Percentiles rank a stretch among this genome's conserved stretches.
Conservation (phyloP, 768 basidiomycete genomes). For the Lactifluus pinguis region DNA sequence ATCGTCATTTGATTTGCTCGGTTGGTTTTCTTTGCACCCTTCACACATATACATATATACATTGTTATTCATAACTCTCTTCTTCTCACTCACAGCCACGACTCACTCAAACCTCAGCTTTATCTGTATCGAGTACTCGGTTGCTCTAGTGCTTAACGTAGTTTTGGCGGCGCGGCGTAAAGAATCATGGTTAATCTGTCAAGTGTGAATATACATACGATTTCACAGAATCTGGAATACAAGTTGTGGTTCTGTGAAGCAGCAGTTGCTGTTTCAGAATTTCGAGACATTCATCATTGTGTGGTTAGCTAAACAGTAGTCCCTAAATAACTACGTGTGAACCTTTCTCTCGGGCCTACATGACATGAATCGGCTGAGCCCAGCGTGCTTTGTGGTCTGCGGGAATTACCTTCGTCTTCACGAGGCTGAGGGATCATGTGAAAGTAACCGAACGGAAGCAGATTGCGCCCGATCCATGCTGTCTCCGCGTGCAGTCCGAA, state of each 20-base stretch:
- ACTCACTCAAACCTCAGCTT: slow-evolving; percentile 7
- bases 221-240: not conserved
- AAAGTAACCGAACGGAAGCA: not conserved
- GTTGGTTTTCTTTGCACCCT: slow-evolving; percentile 6
- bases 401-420: not conserved
- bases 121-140: not conserved
- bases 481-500: slow-evolving; percentile 8
- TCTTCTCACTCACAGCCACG: slow-evolving; percentile 2
- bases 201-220: slow-evolving; percentile 11
- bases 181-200: not conserved
- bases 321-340: not conserved
- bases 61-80: slow-evolving; percentile 16
- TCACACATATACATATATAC: slow-evolving; percentile 1
- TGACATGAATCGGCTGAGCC: not conserved
- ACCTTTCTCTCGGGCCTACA: not conserved
- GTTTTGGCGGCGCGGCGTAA: not conserved
- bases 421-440: not conserved
- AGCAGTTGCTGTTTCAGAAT: not conserved
- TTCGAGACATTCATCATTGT: not conserved
- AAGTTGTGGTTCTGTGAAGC: not conserved
- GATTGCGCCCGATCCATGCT: not conserved
- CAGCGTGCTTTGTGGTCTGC: not conserved
- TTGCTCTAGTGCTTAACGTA: not conserved
- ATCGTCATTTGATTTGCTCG: not conserved
- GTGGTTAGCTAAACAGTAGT: too few species aligned